Evolutionary conservation across 2,329 filamentous ascomycete genomes (phyloP), one percentile per base, ranked within the genome.

Genomic region (Spiromastix sp.): DNA sequence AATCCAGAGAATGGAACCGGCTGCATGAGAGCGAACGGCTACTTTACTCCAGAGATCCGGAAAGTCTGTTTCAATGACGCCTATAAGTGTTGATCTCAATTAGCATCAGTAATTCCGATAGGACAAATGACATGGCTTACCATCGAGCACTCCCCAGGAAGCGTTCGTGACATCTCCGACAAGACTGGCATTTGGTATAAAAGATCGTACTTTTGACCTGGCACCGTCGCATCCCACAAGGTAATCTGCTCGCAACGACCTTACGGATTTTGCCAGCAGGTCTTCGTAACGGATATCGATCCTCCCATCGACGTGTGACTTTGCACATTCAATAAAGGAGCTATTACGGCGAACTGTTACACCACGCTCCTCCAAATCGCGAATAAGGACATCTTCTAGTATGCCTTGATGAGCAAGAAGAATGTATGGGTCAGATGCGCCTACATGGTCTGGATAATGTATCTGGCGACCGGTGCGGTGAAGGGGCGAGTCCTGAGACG

Each of bases 1-100:
- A 35, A 84, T 79, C 53, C 81, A 79, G n/a, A 85, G 66, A 30
- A 84, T 75, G 0, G 79, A 81, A 2, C 80, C 80, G 5, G 64
- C 56, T 30, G 64, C 54, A 11, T 63, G 70, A 4, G 68, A 71
- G 46, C 78, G 73, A 30, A 79, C 71, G 4, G 72, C 67, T 40
- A 71, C 76, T 9, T 71, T 61, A 47, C 63, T 67, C 8, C 76
- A 66, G 29, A 80, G 72, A 39, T 78, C 73, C 4, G 67, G 70
- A 40, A 79, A 80, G 46, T 78, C 63, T 0, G 67, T 72, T 28
- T 79, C 73, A 7, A 84, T 57, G 2, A 56, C 50, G 2, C 54
- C 48, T 55, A 15, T 13, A 16, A 15, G 31, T 10, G 27, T 15
- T 12, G 11, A 34, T 21, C 7, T 13, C 24, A 2, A 7, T 34